phyloP scores from a whole-genome alignment of 73 alveolate species.

The Symbiodinium pilosum region DNA sequence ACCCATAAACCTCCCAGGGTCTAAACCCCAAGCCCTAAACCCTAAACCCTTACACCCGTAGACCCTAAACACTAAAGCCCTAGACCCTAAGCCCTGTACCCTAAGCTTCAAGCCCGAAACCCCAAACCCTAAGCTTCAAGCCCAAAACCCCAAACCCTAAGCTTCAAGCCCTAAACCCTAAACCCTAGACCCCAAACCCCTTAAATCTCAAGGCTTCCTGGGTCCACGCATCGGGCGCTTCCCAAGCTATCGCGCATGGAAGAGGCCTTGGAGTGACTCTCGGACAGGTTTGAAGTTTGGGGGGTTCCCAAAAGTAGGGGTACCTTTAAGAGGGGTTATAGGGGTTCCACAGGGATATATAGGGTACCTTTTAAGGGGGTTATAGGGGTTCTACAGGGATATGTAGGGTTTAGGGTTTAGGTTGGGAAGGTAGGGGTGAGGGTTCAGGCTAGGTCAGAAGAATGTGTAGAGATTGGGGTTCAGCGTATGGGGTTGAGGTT shows the following conservation, averaged over 20 bases:
- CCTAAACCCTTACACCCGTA: neutral
- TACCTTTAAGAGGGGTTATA: neutral
- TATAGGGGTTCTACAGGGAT: too few species aligned
- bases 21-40: neutral
- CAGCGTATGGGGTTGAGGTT: neutral
- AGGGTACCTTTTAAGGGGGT: too few species aligned
- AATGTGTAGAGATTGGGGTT: neutral
- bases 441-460: neutral
- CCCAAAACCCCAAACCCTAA: neutral
- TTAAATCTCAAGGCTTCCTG: neutral
- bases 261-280: slow-evolving; percentile 38
- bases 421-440: neutral
- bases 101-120: neutral
- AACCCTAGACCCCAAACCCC: neutral
- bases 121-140: neutral
- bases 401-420: neutral
- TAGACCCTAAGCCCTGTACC: neutral
- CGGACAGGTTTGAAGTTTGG: neutral
- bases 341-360: neutral
- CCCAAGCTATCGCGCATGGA: slow-evolving; percentile 54
- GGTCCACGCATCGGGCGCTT: slow-evolving; percentile 92
- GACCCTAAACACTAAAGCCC: neutral
- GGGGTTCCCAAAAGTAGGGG: neutral
- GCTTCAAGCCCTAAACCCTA: neutral
- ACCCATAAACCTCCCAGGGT: too few species aligned